These are phyloP conservation scores for Paramyrothecium sp. DNA, from an alignment of 2,329 filamentous ascomycete genomes.

Conservation along the genomic window DNA sequence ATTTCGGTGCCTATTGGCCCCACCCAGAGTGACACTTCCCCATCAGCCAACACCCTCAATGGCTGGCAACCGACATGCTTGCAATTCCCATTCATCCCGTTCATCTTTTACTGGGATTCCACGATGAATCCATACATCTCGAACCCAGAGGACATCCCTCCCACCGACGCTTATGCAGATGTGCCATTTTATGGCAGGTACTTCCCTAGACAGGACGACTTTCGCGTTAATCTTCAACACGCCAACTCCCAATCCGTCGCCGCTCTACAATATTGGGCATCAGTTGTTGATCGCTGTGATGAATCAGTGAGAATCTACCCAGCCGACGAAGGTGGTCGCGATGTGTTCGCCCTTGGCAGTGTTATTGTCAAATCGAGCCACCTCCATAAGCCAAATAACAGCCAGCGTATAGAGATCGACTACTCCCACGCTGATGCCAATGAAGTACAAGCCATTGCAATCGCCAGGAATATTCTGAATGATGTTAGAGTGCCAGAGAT, in stretches of 20 bases:
- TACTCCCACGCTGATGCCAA: slow-evolving; percentile 40
- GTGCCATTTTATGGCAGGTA: slow-evolving; percentile 15
- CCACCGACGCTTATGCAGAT: slow-evolving; percentile 11
- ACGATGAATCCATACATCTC: slow-evolving; percentile 10
- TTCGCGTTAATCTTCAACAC: slow-evolving; percentile 13
- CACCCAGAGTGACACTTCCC: too few relatives aligned
- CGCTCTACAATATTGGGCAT: slow-evolving; percentile 27
- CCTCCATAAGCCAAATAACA: slow-evolving; percentile 15
- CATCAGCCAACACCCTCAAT: too few relatives aligned
- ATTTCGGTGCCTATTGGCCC: too few relatives aligned
- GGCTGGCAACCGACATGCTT: too few relatives aligned
- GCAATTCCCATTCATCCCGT: too few relatives aligned
- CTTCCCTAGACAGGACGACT: slow-evolving; percentile 9
- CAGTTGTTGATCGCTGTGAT: slow-evolving; percentile 27
- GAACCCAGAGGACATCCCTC: slow-evolving; percentile 12
- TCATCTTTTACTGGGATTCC: neutral
- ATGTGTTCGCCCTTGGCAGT: slow-evolving; percentile 39
- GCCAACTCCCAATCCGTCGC: slow-evolving; percentile 18
- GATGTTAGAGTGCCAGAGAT: slow-evolving; percentile 31
- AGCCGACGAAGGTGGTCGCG: slow-evolving; percentile 29
- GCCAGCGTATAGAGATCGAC: slow-evolving; percentile 15
- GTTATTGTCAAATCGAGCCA: slow-evolving; percentile 38
- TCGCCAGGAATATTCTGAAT: slow-evolving; percentile 24
- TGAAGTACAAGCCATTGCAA: slow-evolving; percentile 28
- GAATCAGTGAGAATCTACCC: slow-evolving; percentile 27